Base-by-base conservation (phyloP, 495 filamentous ascomycete species). In the Xylaria curta region DNA sequence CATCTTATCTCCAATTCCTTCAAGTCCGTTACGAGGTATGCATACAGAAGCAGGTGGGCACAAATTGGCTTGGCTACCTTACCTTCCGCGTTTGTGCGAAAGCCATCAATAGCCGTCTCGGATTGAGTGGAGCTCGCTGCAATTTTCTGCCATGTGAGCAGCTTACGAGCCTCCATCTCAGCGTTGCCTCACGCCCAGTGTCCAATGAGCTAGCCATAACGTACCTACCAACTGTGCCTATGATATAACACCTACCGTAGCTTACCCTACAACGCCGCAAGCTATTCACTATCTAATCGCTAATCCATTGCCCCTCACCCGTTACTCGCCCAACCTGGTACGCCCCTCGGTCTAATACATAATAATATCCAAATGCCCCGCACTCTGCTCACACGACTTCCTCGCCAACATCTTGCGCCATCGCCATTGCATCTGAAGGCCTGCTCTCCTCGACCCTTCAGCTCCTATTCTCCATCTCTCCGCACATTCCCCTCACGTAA, bases 361-460 rank as follows among this genome's bases (percentile, higher is more conserved):
- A 56, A 68, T 68, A 56, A 38, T n/a, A 42, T n/a, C 44, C 68
- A 76, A 75, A 82, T 83, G 81, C 81, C 81, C 81, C 81, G 79
- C 81, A 83, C 74, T 47, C 63, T 74, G 69, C 75, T 79, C 75
- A 74, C 70, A 68, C 76, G 79, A 78, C 78, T 78, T 74, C 72
- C 74, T 33, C 69, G 61, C 76, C 74, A 56, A 75, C 40, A 53
- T 42, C 64, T 69, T 47, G 75, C 63, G 66, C 24, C 69, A 49
- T 66, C 61, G 5, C 71, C 66, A 42, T 58, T 38, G 54, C 44
- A 70, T 65, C 19, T 73, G 24, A 66, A 51, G 61, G 40, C 36
- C 47, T 49, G 9, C 28, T 46, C 38, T 19, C 24, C 7, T 58
- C 44, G 47, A 12, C 12, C 36, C 28, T 15, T 36, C 53, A 24